These are phyloP conservation scores for Prunus kanzakura DNA, from an alignment of 306 rosid species.

Conservation along the genomic window DNA sequence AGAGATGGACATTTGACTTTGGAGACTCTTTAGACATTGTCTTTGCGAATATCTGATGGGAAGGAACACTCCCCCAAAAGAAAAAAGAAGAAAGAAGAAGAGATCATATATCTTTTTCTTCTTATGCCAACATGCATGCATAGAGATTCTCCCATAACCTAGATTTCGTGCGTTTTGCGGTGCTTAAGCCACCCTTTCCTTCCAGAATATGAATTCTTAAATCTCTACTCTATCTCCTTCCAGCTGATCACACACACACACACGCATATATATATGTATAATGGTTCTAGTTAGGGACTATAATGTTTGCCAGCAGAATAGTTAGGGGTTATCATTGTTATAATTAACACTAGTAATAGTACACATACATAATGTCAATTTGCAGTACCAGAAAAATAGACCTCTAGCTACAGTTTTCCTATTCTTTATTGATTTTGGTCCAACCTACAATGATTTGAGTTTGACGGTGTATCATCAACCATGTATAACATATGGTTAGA, in stretches of 20 bases:
- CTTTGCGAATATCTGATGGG: background rate
- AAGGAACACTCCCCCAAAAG: too few species aligned
- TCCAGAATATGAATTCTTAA: background rate
- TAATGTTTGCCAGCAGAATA: background rate
- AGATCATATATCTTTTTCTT: background rate
- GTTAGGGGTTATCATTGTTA: constrained; percentile 2
- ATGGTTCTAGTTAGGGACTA: too few species aligned
- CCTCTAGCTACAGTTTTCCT: background rate
- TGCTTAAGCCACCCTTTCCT: too few species aligned
- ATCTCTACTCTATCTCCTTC: background rate
- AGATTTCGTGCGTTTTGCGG: too few species aligned
- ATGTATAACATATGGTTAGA: background rate
- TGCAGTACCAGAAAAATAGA: background rate
- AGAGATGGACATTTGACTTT: background rate
- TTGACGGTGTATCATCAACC: background rate
- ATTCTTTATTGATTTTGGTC: background rate
- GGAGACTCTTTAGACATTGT: constrained; percentile 1
- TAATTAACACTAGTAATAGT: constrained; percentile 10
- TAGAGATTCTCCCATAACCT: constrained; percentile 14
- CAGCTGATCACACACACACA: too few species aligned
- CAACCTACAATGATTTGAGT: background rate
- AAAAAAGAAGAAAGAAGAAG: background rate
- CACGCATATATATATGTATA: too few species aligned
- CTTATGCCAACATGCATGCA: background rate
- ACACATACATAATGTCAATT: background rate